Evolutionary conservation across 306 rosid genomes (phyloP), one percentile per base, ranked within the genome.

Genomic region (Ziziphus jujuba): DNA sequence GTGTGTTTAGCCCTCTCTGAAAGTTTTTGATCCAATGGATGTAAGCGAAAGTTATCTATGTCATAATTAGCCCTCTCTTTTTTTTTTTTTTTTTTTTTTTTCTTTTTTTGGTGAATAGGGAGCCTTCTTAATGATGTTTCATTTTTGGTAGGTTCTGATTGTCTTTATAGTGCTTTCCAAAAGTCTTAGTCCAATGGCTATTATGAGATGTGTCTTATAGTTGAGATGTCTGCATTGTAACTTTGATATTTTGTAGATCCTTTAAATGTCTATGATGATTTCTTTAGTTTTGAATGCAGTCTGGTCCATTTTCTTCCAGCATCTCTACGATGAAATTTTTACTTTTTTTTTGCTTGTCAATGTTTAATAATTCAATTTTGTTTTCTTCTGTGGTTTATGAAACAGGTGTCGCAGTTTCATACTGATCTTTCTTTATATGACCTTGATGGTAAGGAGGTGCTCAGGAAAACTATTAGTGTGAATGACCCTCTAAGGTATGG

Each of bases 391-490:
- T n/a, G n/a, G 54, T 57, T 64, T 54, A 43, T 55, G 74, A 61
- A 63, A 59, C 84, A 93, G 97, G 95, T 93, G 71, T 79, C 92
- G 9, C 97, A 93, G 79, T 93, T 90, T 74, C 85, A 83, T 81
- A 86, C 90, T 7, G 97, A 93, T 75, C 91, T 92, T 80, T 90
- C 97, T 22, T 81, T 90, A 28, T 70, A 60, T 69, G 83, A 85
- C 73, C 80, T 93, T 64, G 72, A 93, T 9, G 98, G 98, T 56
- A 90, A 89, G 79, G 98, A 93, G 78, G 85, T 90, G 58, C 72
- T 88, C 80, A 80, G 96, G 83, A 93, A 93, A 74, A 93, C 97
- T 40, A 90, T 93, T 47, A 90, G 91, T 52, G 97, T 93, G 61
- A 93, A 93, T 77, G 86, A 88, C 78, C 98, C 98, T 47, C 85